Evolutionary conservation across 2,329 filamentous ascomycete species (phyloP).

Genomic region (Dactylellina sp.): DNA sequence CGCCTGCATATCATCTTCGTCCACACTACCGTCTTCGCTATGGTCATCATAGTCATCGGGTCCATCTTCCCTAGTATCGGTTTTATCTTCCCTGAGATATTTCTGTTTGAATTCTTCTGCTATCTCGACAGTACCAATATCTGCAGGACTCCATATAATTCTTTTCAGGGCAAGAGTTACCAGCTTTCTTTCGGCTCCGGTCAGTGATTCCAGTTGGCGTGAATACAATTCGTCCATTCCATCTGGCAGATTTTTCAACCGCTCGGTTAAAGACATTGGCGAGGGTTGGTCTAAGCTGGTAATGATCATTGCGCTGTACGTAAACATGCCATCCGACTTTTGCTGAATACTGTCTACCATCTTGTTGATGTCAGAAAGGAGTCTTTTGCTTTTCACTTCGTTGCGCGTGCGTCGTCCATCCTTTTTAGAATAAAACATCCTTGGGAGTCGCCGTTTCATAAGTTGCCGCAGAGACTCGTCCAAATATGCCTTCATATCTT

Average conservation of each 20-base stretch:
- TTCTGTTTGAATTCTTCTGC: conserved; percentile 32
- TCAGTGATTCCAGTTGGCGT: conserved; percentile 30
- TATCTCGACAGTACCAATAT: conserved; percentile 25
- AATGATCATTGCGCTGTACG: conserved; percentile 42
- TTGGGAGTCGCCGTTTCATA: background rate
- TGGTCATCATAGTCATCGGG: background rate
- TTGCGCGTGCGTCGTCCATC: background rate
- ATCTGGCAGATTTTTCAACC: conserved; percentile 14
- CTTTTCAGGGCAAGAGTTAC: conserved; percentile 30
- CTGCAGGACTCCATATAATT: conserved; percentile 14
- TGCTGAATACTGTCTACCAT: conserved; percentile 32
- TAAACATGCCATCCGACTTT: conserved; percentile 37
- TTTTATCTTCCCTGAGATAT: no score
- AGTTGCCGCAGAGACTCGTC: conserved; percentile 34
- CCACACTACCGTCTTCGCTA: background rate
- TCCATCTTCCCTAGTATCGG: background rate
- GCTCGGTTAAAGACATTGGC: conserved; percentile 19
- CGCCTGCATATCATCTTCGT: background rate
- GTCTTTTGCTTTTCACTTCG: conserved; percentile 9
- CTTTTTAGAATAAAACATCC: background rate
- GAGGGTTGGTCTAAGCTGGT: conserved; percentile 32
- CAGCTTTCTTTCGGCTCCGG: conserved; percentile 22
- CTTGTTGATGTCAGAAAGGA: conserved; percentile 21
- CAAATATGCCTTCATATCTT: conserved; percentile 45
- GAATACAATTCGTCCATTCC: conserved; percentile 36